Percentiles rank a stretch among this genome's conserved stretches.
Evolutionary conservation across 2,329 filamentous ascomycete species (phyloP).

Genomic region (Aspergillus sp.): DNA sequence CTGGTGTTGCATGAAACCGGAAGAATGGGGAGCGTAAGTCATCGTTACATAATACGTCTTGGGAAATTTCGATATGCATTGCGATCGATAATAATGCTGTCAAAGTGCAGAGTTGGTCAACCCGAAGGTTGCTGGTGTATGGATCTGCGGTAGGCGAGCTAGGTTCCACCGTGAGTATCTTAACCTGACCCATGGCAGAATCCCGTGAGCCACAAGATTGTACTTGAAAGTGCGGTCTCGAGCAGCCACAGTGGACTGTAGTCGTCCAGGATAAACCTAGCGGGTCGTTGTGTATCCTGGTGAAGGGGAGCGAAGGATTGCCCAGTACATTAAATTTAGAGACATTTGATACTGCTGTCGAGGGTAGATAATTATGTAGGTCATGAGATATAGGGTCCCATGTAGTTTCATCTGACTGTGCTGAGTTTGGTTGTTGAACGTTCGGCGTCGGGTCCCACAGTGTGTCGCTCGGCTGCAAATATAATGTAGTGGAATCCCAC

Average conservation of each 20-base stretch:
- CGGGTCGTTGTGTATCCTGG: neutral
- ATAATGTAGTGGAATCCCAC: constrained; percentile 6
- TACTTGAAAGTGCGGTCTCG: constrained; percentile 16
- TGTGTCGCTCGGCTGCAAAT: neutral
- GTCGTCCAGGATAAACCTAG: constrained; percentile 11
- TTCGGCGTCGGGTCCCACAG: neutral
- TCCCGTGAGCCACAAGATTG: constrained; percentile 4
- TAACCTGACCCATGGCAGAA: constrained; percentile 6
- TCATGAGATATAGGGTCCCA: neutral
- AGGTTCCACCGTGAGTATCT: constrained; percentile 14
- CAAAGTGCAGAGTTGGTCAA: constrained; percentile 28
- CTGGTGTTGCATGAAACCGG: neutral
- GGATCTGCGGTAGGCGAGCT: constrained; percentile 19
- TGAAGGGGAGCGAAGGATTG: constrained; percentile 6
- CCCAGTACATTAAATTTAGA: neutral
- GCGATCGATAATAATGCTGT: constrained; percentile 18
- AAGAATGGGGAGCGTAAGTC: constrained; percentile 30
- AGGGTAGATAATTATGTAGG: neutral
- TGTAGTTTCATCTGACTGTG: neutral
- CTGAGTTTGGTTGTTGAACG: neutral
- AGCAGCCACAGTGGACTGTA: constrained; percentile 16
- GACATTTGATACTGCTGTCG: neutral
- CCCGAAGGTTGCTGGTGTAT: constrained; percentile 26
- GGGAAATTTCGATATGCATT: constrained; percentile 25
- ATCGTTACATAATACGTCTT: constrained; percentile 24